These are phyloP conservation scores for Pachysolen tannophilus DNA, from an alignment of 805 yeast genomes.

Conservation along the genomic window DNA sequence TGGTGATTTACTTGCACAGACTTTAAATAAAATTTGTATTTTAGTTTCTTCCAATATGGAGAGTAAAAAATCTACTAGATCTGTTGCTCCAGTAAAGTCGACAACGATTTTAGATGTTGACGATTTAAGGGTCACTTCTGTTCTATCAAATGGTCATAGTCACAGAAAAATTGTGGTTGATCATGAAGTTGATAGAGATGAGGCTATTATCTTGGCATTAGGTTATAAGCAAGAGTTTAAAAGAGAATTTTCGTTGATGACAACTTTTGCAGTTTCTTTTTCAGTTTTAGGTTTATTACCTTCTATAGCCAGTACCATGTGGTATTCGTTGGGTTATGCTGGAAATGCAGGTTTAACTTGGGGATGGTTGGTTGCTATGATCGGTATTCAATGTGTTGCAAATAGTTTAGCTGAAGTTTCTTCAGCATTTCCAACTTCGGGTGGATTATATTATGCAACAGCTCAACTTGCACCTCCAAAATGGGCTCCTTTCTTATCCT, in stretches of 20 bases:
- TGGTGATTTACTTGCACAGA: too few relatives aligned
- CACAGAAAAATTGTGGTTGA: slow-evolving; percentile 27
- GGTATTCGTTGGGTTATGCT: slow-evolving; percentile 50
- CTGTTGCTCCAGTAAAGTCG: slow-evolving; percentile 15
- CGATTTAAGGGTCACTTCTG: slow-evolving; percentile 18
- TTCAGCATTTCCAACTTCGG: slow-evolving; percentile 58
- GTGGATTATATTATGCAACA: slow-evolving; percentile 66
- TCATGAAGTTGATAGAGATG: slow-evolving; percentile 39
- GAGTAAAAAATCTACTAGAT: slow-evolving; percentile 12
- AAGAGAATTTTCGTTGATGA: slow-evolving; percentile 49
- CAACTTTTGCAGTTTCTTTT: slow-evolving; percentile 57
- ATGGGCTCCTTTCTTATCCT: slow-evolving; percentile 45
- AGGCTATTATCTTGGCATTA: slow-evolving; percentile 45
- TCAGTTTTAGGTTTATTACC: slow-evolving; percentile 60
- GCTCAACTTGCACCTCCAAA: slow-evolving; percentile 51
- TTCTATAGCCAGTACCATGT: slow-evolving; percentile 57
- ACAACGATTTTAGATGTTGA: slow-evolving; percentile 22
- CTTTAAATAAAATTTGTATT: too few relatives aligned
- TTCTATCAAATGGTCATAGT: slow-evolving; percentile 14
- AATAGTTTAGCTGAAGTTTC: slow-evolving; percentile 58
- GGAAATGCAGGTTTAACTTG: slow-evolving; percentile 61
- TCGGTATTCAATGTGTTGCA: slow-evolving; percentile 51
- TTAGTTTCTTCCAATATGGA: neutral
- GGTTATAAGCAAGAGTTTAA: slow-evolving; percentile 62
- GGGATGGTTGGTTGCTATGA: slow-evolving; percentile 50